phyloP scores from a whole-genome alignment of 2,329 filamentous ascomycete species.

The Colletotrichum kahawae region DNA sequence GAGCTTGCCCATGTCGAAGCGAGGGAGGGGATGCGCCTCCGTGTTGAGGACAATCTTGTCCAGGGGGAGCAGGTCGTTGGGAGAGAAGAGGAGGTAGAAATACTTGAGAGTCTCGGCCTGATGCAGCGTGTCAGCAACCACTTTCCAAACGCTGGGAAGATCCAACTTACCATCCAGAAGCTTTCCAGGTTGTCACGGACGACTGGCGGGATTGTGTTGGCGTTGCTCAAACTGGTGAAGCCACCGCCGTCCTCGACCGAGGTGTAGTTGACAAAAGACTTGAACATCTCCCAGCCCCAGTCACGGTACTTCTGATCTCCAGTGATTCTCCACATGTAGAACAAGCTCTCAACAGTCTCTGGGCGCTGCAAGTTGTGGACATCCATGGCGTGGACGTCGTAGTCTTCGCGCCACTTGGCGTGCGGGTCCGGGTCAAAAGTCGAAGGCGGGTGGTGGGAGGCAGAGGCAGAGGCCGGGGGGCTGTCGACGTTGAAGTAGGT shows the following conservation, averaged over 20 bases:
- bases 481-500: slow-evolving; percentile 82
- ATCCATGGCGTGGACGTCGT: slow-evolving; percentile 80
- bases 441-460: slow-evolving; percentile 52
- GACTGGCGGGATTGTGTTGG: slow-evolving; percentile 71
- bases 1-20: slow-evolving; percentile 79
- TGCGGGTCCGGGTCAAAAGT: slow-evolving; percentile 56
- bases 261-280: slow-evolving; percentile 85
- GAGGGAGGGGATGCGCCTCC: slow-evolving; percentile 88
- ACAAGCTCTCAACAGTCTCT: slow-evolving; percentile 93
- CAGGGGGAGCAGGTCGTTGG: slow-evolving; percentile 80
- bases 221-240: slow-evolving; percentile 82
- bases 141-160: not conserved
- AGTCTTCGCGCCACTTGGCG: slow-evolving; percentile 78
- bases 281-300: slow-evolving; percentile 99
- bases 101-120: slow-evolving; percentile 97
- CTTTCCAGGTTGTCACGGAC: slow-evolving; percentile 95
- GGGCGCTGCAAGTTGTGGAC: slow-evolving; percentile 92
- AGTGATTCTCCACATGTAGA: slow-evolving; percentile 99
- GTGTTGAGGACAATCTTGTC: slow-evolving; percentile 94
- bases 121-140: not conserved
- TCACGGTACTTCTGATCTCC: slow-evolving; percentile 87
- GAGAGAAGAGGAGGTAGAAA: slow-evolving; percentile 92
- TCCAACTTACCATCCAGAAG: slow-evolving; percentile 84
- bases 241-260: slow-evolving; percentile 78
- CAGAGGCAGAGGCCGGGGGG: slow-evolving; percentile 68